Base-by-base conservation (phyloP, 345 rosid genomes). In the Raphanus sativus region DNA sequence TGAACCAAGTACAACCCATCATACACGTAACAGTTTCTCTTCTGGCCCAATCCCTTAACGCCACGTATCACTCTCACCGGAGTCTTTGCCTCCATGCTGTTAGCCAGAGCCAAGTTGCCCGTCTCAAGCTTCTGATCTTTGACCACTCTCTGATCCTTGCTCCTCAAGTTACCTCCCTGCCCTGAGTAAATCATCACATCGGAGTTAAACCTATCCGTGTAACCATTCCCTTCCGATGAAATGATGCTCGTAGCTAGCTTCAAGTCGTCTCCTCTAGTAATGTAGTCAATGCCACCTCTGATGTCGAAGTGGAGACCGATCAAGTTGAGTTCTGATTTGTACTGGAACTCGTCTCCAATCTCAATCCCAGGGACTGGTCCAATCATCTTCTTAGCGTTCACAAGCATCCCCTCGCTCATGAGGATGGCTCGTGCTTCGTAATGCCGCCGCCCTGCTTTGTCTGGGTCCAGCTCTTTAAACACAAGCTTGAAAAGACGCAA, bases 321-420 rank as follows among this genome's bases (percentile, higher is more conserved):
- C 24, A 92, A 75, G 74, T 79, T 84, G 33, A 94, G 93, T 84
- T 89, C 95, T 5, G 86, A 68, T 59, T 92, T 84, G 62, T 82
- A 92, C 16, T 85, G 97, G 79, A 92, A 92, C 71, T 85, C 87
- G 67, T 92, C 97, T 52, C 98, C 98, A 68, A 89, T 81, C 75
- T 87, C 89, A 70, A 90, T 89, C n/a, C 98, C 97, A 0, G 95
- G 97, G 65, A 94, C 88, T 40, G 83, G 6, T 73, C 98, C 98
- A 63, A 92, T 76, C 68, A 80, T 85, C 38, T 77, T 81, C 34
- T 21, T 0, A 9, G 79, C 77, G 75, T 87, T 88, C 32, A 88
- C 77, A 48, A 58, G 81, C 67, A 79, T 85, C 56, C 55, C 30
- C 30, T 24, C n/a, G 13, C 38, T 25, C 10, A 4, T 26, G 40